phyloP scores from a whole-genome alignment of 495 filamentous ascomycete genomes.

The Chaetomium cochliodes region DNA sequence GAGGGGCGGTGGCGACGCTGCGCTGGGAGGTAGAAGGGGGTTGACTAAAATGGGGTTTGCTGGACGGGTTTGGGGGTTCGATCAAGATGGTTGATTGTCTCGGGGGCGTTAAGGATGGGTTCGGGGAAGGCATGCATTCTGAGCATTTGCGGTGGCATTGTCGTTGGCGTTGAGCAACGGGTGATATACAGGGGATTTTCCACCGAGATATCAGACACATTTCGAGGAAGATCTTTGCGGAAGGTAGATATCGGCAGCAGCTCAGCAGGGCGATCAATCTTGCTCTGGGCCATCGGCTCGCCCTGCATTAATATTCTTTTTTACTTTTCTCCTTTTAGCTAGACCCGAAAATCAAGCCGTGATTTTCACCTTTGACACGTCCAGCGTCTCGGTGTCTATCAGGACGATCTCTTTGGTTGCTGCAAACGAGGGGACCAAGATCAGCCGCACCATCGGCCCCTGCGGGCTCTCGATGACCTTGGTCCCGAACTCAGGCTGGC shows the following conservation, averaged over 20 bases:
- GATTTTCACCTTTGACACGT: slow-evolving; percentile 64
- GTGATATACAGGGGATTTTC: background rate
- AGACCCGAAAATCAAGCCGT: slow-evolving; percentile 21
- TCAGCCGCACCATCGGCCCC: slow-evolving; percentile 67
- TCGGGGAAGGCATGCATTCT: background rate
- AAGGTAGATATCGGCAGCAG: slow-evolving; percentile 5
- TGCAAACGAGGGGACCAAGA: slow-evolving; percentile 77
- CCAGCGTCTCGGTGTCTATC: slow-evolving; percentile 81
- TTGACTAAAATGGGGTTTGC: background rate
- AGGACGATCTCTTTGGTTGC: slow-evolving; percentile 80
- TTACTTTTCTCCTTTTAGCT: slow-evolving; percentile 3
- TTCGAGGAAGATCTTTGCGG: background rate
- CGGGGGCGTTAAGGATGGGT: background rate
- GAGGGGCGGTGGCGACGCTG: background rate
- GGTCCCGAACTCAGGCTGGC: slow-evolving; percentile 80
- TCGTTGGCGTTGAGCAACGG: slow-evolving; percentile 5
- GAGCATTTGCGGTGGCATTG: slow-evolving; percentile 8
- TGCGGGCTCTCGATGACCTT: slow-evolving; percentile 59
- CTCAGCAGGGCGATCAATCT: background rate
- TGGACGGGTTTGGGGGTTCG: background rate
- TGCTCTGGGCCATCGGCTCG: background rate
- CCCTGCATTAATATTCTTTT: slow-evolving; percentile 1
- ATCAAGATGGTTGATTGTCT: background rate
- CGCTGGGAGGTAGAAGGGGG: background rate
- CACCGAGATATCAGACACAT: slow-evolving; percentile 7